These are phyloP conservation scores for Colletotrichum eleusines DNA, from an alignment of 2,329 filamentous ascomycete genomes.

Conservation along the genomic window DNA sequence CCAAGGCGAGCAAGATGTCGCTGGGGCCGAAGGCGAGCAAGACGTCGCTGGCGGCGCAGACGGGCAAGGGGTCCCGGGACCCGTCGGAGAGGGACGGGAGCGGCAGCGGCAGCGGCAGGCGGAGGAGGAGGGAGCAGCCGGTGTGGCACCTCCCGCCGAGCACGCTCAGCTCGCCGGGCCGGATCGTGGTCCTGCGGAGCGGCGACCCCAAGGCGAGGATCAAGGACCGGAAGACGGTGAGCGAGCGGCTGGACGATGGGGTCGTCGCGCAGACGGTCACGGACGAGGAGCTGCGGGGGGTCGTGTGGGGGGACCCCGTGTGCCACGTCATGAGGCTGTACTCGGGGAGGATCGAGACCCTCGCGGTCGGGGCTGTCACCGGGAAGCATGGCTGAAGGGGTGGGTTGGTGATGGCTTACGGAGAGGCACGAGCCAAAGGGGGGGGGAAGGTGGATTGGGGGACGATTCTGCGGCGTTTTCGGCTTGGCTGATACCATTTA, in stretches of 20 bases:
- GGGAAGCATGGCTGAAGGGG: constrained; percentile 46
- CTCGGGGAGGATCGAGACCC: constrained; percentile 74
- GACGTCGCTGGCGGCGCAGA: too few species aligned
- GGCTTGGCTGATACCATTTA: constrained; percentile 6
- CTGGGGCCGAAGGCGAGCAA: too few species aligned
- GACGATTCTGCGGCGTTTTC: not conserved
- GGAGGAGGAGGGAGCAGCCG: constrained; percentile 46
- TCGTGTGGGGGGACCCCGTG: constrained; percentile 85
- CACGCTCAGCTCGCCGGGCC: constrained; percentile 77
- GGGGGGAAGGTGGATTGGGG: not conserved
- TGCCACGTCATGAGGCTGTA: constrained; percentile 87
- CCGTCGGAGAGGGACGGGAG: constrained; percentile 46
- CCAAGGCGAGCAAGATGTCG: constrained; percentile 16
- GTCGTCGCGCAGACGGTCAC: constrained; percentile 76
- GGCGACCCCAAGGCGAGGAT: constrained; percentile 54
- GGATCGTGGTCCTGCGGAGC: constrained; percentile 75
- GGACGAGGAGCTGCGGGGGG: constrained; percentile 75
- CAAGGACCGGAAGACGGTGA: constrained; percentile 61
- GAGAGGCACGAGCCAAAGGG: too few species aligned
- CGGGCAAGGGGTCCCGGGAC: constrained; percentile 23
- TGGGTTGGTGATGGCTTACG: too few species aligned
- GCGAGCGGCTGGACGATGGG: constrained; percentile 66
- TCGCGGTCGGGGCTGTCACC: constrained; percentile 78
- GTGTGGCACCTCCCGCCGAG: constrained; percentile 75
- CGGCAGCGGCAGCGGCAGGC: constrained; percentile 11